phyloP scores from a whole-genome alignment of 2,329 filamentous ascomycete genomes.

The Pyrenochaeta sp. region DNA sequence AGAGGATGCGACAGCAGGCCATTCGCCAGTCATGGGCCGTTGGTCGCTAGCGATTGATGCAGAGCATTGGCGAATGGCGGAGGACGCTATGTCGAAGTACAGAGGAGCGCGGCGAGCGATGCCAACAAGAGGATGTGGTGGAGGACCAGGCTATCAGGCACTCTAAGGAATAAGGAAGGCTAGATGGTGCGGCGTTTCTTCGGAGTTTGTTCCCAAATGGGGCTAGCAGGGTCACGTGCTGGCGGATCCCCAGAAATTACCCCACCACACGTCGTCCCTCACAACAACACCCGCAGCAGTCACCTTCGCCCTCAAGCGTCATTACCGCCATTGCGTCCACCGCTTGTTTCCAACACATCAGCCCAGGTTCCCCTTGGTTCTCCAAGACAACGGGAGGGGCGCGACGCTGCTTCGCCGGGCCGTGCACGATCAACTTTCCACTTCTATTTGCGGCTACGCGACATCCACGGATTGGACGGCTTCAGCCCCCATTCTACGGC shows the following conservation, averaged over 20 bases:
- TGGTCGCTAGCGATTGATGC: neutral
- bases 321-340: slow-evolving; percentile 12
- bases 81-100: neutral
- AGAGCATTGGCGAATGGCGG: neutral
- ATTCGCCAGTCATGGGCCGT: neutral
- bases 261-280: slow-evolving; percentile 42
- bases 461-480: slow-evolving; percentile 51
- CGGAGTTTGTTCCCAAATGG: neutral
- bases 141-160: slow-evolving; percentile 7
- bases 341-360: slow-evolving; percentile 5
- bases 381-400: slow-evolving; percentile 27
- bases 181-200: slow-evolving; percentile 4
- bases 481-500: slow-evolving; percentile 47
- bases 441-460: slow-evolving; percentile 52
- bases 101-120: slow-evolving; percentile 1
- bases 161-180: neutral
- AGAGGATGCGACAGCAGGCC: neutral
- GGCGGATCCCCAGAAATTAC: slow-evolving; percentile 35
- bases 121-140: slow-evolving; percentile 10
- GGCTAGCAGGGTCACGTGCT: slow-evolving; percentile 43
- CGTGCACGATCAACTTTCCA: slow-evolving; percentile 46
- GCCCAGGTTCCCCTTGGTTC: slow-evolving; percentile 7
- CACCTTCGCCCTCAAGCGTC: slow-evolving; percentile 18
- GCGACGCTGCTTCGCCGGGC: slow-evolving; percentile 35
- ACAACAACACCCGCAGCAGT: slow-evolving; percentile 35